Evolutionary conservation across 257 asterid species (phyloP), one percentile per base, ranked within the genome.

Genomic region (Perilla frutescens): DNA sequence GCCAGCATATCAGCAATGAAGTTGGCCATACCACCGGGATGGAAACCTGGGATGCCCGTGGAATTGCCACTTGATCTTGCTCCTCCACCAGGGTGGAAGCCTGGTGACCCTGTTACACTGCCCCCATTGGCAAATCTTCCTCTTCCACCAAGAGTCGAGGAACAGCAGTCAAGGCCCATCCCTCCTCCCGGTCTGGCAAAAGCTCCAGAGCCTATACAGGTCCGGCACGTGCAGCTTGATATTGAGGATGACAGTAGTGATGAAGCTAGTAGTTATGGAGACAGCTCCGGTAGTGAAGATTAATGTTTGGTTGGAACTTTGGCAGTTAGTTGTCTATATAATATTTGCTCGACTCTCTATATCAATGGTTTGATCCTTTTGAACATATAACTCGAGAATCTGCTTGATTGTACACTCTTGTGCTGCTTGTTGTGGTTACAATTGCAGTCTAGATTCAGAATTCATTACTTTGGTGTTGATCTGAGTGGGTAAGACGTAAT

Each of bases 81-180:
- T 37, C 99, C 98, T 31, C 96, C 89, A 10, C 99, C 98, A 10
- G 98, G 99, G 44, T 91, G 99, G 97, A 94, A 90, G 86, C 97
- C 92, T 10, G 97, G 99, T 2, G 98, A 94, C 71, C 97, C 96
- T 4, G 41, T 93, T 41, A 44, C 92, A 11, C 74, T 94, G 76
- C 97, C 96, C 3, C 91, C 93, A 7, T 61, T 89, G 84, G 97
- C 83, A 77, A 70, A 89, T 48, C 85, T 82, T 74, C 87, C 88
- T 12, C 73, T 50, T 61, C 91, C 87, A 40, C 86, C 87, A 1
- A 88, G 89, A 85, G 80, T 44, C 7, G 93, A 86, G 76, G 96
- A 90, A 61, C 89, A 79, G 61, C 90, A 78, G 50, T 69, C 77
- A 40, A 80, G 83, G 72, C 86, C 85, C 1, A 39, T 73, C 37